Evolutionary conservation across 495 filamentous ascomycete species (phyloP).

Genomic region (Entonaema liquescens): DNA sequence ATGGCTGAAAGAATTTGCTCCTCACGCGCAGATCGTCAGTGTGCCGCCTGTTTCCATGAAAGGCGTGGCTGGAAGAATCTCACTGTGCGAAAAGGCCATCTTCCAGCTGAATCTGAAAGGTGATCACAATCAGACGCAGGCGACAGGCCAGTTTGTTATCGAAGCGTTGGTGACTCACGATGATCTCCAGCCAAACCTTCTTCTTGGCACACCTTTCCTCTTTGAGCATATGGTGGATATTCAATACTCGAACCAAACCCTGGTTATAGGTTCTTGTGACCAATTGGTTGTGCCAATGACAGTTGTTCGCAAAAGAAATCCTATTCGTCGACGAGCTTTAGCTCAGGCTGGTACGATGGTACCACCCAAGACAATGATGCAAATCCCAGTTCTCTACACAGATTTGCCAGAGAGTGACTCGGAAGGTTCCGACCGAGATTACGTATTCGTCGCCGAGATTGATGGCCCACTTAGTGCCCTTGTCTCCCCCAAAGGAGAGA

Average conservation of each 20-base stretch:
- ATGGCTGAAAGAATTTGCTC: background rate
- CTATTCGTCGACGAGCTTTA: background rate
- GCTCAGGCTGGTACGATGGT: background rate
- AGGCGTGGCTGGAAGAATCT: no score
- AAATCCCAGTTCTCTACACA: background rate
- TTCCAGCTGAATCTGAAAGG: no score
- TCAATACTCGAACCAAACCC: background rate
- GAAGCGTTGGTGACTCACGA: background rate
- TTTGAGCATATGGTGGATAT: background rate
- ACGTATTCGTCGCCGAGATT: background rate
- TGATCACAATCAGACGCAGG: background rate
- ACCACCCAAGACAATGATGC: background rate
- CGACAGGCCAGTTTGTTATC: background rate
- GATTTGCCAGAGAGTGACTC: background rate
- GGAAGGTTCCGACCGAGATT: background rate
- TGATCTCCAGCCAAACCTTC: background rate
- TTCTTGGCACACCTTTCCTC: background rate
- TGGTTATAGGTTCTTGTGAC: background rate
- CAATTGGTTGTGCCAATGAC: background rate
- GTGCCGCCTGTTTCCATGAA: no score
- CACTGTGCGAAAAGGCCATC: no score
- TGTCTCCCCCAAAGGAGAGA: background rate
- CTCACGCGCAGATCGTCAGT: no score
- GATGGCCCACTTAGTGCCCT: background rate
- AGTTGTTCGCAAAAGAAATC: background rate